These are phyloP conservation scores for Colletotrichum echinochloae DNA, from an alignment of 2,329 filamentous ascomycete genomes.

Conservation along the genomic window DNA sequence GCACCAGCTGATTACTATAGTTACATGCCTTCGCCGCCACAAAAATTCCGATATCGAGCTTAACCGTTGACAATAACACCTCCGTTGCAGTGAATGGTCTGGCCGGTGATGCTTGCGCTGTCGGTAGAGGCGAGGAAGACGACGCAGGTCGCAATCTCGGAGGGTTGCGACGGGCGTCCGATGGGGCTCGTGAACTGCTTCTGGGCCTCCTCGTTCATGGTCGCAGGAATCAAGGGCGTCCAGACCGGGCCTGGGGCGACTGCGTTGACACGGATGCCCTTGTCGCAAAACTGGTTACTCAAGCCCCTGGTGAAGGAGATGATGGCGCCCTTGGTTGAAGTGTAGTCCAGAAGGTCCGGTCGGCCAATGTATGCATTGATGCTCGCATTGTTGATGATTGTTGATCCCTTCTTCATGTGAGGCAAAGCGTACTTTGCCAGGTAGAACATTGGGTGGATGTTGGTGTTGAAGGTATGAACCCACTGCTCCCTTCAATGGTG, in stretches of 20 bases:
- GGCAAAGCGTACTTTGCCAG: slow-evolving; percentile 81
- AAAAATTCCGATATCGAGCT: slow-evolving; percentile 17
- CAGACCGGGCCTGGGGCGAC: slow-evolving; percentile 84
- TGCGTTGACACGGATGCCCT: slow-evolving; percentile 81
- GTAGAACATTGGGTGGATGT: slow-evolving; percentile 87
- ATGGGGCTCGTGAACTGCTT: slow-evolving; percentile 81
- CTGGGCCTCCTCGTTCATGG: slow-evolving; percentile 77
- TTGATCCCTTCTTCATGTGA: slow-evolving; percentile 79
- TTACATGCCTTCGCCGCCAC: not conserved
- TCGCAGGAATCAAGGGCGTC: slow-evolving; percentile 80
- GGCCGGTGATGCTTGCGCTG: slow-evolving; percentile 79
- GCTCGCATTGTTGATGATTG: slow-evolving; percentile 88
- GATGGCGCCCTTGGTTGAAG: slow-evolving; percentile 82
- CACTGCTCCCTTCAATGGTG: slow-evolving; percentile 70
- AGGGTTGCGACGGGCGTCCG: slow-evolving; percentile 82
- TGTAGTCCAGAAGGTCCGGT: slow-evolving; percentile 85
- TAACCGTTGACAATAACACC: slow-evolving; percentile 63
- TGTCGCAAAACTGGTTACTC: slow-evolving; percentile 78
- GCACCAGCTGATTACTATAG: slow-evolving; percentile 11
- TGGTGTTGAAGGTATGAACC: slow-evolving; percentile 82
- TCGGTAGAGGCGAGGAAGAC: slow-evolving; percentile 84
- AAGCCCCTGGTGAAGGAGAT: slow-evolving; percentile 82
- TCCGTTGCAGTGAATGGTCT: slow-evolving; percentile 69
- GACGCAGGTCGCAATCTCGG: slow-evolving; percentile 84
- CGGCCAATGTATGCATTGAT: slow-evolving; percentile 87